Evolutionary conservation across 805 yeast species (phyloP).

Genomic region (Torulaspora indica): DNA sequence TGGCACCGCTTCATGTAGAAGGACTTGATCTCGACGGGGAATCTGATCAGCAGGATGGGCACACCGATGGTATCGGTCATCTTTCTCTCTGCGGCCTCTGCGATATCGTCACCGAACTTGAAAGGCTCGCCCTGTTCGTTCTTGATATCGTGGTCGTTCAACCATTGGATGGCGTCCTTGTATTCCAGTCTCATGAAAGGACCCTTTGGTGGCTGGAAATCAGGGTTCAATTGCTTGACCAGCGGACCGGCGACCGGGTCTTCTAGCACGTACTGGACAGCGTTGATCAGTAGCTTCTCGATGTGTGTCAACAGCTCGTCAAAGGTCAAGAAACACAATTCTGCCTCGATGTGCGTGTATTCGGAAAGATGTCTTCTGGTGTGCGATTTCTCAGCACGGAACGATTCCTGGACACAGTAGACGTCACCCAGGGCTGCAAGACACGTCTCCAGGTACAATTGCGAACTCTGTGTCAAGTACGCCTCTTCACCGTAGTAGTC

Average conservation of each 20-base stretch:
- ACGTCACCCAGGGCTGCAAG: slow-evolving; percentile 96
- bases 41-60: slow-evolving; percentile 86
- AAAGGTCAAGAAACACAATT: slow-evolving; percentile 79
- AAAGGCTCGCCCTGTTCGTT: slow-evolving; percentile 93
- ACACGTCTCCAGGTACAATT: slow-evolving; percentile 92
- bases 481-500: slow-evolving; percentile 98
- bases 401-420: slow-evolving; percentile 94
- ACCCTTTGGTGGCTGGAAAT: slow-evolving; percentile 69
- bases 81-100: slow-evolving; percentile 98
- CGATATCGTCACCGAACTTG: slow-evolving; percentile 97
- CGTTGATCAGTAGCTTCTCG: slow-evolving; percentile 67
- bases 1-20: slow-evolving; percentile 93
- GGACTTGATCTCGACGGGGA: slow-evolving; percentile 96
- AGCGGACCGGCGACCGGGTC: slow-evolving; percentile 93
- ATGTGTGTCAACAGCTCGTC: slow-evolving; percentile 83
- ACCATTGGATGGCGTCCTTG: slow-evolving; percentile 89
- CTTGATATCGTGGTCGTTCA: slow-evolving; percentile 87
- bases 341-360: slow-evolving; percentile 96
- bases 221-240: slow-evolving; percentile 87
- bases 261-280: slow-evolving; percentile 70
- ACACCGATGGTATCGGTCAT: slow-evolving; percentile 94
- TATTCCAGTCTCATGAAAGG: slow-evolving; percentile 93
- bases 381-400: slow-evolving; percentile 98
- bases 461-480: slow-evolving; percentile 92
- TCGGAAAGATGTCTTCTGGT: slow-evolving; percentile 97